Base-by-base conservation (phyloP, 164 flowering plant species). In the Platanus orientalis region DNA sequence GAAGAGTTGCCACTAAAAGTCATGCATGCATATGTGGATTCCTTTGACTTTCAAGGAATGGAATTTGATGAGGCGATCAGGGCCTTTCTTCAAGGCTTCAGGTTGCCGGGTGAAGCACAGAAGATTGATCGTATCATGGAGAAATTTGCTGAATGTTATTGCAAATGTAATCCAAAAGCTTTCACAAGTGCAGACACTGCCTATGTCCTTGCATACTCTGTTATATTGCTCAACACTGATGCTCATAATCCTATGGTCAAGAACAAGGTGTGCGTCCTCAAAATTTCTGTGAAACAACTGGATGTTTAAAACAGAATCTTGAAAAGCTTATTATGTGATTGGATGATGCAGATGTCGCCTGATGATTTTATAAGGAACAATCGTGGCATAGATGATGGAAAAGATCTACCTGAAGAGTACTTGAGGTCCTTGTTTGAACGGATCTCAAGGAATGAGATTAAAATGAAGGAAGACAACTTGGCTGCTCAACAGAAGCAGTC, bases 361-460 rank as follows among this genome's bases (percentile, higher is more conserved):
- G 99, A 95, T 55, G 99, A 90, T 76, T 95, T 95, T 72, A 88
- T 95, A 67, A 84, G 92, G 79, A 95, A 95, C 72, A 95, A 95
- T 68, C 96, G 98, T 68, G 97, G 97, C 63, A 92, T 95, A 70
- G 99, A 95, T 75, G 98, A 95, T 77, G 99, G 99, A 25, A 92
- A 92, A 79, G 98, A 95, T 84, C 71, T 95, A 49, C 89, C 98
- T 57, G 97, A 92, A 70, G 99, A 90, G 73, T 88, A 85, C 74
- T 58, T 92, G 82, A 84, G 90, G 78, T 88, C 99, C 54, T 80
- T 95, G 71, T 95, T 69, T 79, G 97, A 90, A 47, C 68, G 99
- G 28, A 90, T 95, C 73, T 79, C 96, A 30, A 80, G 79, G 71
- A 90, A 86, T 84, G 99, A 95, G 80, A 95, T 92, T 55, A 95